phyloP scores from a whole-genome alignment of 1,284 basidiomycete species.

The Mycena sp. region DNA sequence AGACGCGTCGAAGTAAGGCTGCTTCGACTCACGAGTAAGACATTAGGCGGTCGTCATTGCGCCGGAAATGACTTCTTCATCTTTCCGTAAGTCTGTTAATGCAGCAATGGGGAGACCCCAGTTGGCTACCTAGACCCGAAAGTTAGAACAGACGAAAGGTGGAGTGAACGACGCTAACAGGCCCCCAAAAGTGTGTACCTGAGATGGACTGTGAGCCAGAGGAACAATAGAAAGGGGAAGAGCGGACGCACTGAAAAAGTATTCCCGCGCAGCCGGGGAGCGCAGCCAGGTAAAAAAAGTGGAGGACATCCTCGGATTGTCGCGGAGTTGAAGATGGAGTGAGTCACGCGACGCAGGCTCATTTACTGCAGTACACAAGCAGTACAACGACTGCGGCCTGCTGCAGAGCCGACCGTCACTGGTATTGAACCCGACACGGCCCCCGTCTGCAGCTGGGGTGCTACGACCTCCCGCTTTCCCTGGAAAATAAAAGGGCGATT shows the following conservation, averaged over 20 bases:
- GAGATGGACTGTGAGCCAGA: conserved; percentile 21
- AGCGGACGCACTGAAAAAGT: conserved; percentile 87
- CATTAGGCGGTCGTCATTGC: conserved; percentile 93
- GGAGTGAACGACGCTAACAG: conserved; percentile 60
- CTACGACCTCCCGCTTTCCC: no score
- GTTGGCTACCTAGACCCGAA: conserved; percentile 81
- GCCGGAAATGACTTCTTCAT: conserved; percentile 95
- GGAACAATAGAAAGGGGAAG: neutral
- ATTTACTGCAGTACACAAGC: no score
- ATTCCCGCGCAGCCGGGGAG: conserved; percentile 89
- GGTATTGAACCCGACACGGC: no score
- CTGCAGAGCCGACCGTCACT: no score
- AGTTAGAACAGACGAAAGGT: conserved; percentile 32
- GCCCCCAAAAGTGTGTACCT: conserved; percentile 98
- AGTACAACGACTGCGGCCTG: no score
- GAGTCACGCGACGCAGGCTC: neutral
- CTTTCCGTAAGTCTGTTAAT: conserved; percentile 87
- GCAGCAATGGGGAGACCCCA: conserved; percentile 97
- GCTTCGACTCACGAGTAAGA: conserved; percentile 85
- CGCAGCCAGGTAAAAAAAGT: conserved; percentile 87
- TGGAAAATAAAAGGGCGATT: no score
- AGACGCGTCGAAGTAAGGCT: conserved; percentile 3
- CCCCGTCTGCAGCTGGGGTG: no score
- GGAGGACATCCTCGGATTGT: conserved; percentile 70
- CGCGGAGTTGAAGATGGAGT: neutral